Conservation (phyloP, 2,329 filamentous ascomycete genomes). For the Pseudogymnoascus sp. region DNA sequence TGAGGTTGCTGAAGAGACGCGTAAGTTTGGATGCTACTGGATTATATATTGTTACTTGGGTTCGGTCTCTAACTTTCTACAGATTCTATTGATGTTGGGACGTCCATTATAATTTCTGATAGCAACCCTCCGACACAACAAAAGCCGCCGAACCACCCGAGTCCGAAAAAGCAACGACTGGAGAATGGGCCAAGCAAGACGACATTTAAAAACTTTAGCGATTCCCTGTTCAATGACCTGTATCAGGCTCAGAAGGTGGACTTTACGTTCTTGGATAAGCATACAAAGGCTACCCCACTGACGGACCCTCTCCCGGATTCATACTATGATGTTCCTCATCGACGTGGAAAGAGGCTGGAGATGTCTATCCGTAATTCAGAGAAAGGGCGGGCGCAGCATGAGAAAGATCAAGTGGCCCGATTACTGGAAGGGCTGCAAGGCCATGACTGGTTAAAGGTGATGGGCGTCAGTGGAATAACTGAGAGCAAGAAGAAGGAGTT, state of each 20-base stretch:
- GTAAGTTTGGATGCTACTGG: conserved; percentile 41
- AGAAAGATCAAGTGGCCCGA: conserved; percentile 56
- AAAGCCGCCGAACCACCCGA: not conserved
- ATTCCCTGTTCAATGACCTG: conserved; percentile 48
- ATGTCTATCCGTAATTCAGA: conserved; percentile 56
- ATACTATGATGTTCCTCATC: conserved; percentile 47
- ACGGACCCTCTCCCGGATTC: conserved; percentile 50
- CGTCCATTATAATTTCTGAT: conserved; percentile 64
- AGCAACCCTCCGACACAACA: conserved; percentile 25
- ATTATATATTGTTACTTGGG: not conserved
- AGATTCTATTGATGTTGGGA: conserved; percentile 69
- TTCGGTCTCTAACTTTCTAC: conserved; percentile 18
- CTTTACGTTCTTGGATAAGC: conserved; percentile 44
- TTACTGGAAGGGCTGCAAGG: conserved; percentile 76
- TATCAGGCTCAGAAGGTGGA: conserved; percentile 49
- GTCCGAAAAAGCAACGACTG: not conserved
- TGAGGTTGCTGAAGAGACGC: conserved; percentile 65
- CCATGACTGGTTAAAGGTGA: conserved; percentile 84
- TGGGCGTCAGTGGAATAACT: conserved; percentile 76
- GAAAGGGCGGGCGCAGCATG: conserved; percentile 57
- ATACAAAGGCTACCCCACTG: conserved; percentile 26
- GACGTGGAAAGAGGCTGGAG: conserved; percentile 51
- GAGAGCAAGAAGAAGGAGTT: conserved; percentile 81
- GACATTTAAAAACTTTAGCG: conserved; percentile 45
- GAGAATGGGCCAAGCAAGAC: conserved; percentile 22